Percentiles rank a stretch among this genome's conserved stretches.
Conservation (phyloP, 2,329 filamentous ascomycete species). For the Colletotrichum lini region DNA sequence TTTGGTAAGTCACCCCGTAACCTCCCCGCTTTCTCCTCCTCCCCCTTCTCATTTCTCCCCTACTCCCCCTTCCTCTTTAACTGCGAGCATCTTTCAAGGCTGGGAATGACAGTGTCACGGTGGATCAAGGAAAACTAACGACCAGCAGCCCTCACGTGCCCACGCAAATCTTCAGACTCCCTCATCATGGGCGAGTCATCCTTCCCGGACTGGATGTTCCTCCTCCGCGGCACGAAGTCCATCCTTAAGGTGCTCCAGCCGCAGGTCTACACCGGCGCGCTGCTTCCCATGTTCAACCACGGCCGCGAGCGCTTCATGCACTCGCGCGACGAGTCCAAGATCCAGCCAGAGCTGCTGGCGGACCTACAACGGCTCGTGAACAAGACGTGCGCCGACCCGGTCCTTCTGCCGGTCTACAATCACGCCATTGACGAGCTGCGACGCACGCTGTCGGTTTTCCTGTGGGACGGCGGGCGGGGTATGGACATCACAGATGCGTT, state of each 20-base stretch:
- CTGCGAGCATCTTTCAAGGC: too few species aligned
- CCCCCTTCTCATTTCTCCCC: background rate
- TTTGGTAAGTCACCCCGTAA: constrained; percentile 45
- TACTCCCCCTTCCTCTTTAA: background rate
- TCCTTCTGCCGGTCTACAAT: constrained; percentile 44
- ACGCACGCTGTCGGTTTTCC: constrained; percentile 41
- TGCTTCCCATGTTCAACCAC: constrained; percentile 46
- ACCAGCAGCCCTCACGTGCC: constrained; percentile 46
- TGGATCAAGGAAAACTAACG: background rate
- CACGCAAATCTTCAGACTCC: constrained; percentile 48
- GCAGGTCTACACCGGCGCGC: constrained; percentile 38
- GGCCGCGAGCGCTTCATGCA: constrained; percentile 45
- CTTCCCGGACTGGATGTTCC: constrained; percentile 52
- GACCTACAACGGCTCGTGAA: constrained; percentile 44
- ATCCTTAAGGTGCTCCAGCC: constrained; percentile 46
- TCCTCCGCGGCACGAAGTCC: constrained; percentile 49
- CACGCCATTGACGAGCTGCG: constrained; percentile 44
- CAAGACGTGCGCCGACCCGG: constrained; percentile 42
- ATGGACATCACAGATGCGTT: constrained; percentile 57
- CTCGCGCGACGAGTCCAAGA: constrained; percentile 33
- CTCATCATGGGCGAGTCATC: constrained; percentile 49
- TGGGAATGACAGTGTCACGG: background rate
- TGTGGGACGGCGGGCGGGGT: constrained; percentile 39
- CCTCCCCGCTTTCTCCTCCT: background rate
- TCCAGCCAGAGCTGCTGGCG: constrained; percentile 41